Percentiles rank a stretch among this genome's conserved stretches.
Evolutionary conservation across 257 asterid genomes (phyloP).

Genomic region (Cruciata laevipes): DNA sequence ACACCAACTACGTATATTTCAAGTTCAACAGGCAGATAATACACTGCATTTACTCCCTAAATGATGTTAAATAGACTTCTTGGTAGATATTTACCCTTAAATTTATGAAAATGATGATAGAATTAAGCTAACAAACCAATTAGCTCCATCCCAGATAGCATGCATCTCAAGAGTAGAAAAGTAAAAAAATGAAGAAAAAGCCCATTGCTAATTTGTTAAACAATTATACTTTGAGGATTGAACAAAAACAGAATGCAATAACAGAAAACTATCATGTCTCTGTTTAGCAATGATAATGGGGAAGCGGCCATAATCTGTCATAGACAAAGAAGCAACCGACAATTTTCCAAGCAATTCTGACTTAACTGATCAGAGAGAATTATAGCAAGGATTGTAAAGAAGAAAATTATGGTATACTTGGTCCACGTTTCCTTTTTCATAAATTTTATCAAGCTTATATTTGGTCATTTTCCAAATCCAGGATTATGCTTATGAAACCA

Average conservation of each 20-base stretch:
- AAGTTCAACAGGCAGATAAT: background rate
- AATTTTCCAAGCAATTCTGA: background rate
- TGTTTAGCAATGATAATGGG: background rate
- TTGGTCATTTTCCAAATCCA: background rate
- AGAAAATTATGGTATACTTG: background rate
- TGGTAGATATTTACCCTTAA: background rate
- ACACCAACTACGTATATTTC: background rate
- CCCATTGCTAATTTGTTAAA: background rate
- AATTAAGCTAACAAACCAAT: background rate
- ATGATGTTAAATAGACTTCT: background rate
- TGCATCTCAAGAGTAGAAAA: background rate
- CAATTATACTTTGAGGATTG: background rate
- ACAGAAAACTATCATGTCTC: background rate
- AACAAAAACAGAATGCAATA: background rate
- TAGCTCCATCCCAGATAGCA: background rate
- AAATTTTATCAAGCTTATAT: conserved; percentile 1
- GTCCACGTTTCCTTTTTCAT: background rate
- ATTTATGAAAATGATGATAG: background rate
- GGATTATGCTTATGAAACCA: no score
- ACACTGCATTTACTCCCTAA: background rate
- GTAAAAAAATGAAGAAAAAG: background rate
- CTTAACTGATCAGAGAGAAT: background rate
- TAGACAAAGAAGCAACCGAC: background rate
- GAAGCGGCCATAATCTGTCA: background rate
- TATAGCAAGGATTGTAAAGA: background rate